Base-by-base conservation (phyloP, 2,329 filamentous ascomycete genomes). In the Dactylellina sp. region DNA sequence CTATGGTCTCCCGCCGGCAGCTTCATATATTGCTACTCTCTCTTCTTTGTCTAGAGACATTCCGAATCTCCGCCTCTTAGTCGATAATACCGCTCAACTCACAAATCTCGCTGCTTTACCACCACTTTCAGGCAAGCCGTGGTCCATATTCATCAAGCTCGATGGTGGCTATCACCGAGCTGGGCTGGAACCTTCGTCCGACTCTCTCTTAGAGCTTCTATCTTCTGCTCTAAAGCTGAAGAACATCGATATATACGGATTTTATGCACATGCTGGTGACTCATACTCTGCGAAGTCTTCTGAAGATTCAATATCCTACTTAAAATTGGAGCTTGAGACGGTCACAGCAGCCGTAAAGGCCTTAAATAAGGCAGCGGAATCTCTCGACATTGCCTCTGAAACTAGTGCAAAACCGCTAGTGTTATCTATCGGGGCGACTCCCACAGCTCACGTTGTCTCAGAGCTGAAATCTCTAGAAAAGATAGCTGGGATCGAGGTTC, bases 381-480 rank as follows among this genome's bases (percentile, higher is more conserved):
- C 76, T 86, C 25, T 62, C 1, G 55, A 64, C 11, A 35, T 56
- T 37, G 46, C 32, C 14, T 44, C 37, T 42, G 55, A 68, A 52
- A 56, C 53, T 24, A 49, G 22, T n/a, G 66, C 22, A 7, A 71
- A 65, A 28, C 64, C 14, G 83, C 39, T 66, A 1, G 56, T 88
- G 0, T 82, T 94, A 1, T 91, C 89, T 0, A 88, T 92, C 0
- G 91, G 91, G 4, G 91, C 91, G 0, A 92, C 91, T 16, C 91
- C 91, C 0, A 93, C 91, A 0, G 87, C 89, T 0, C 71, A 75
- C 20, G 71, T 75, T 0, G 52, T 70, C 39, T 63, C 63, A 3
- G 20, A 59, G 6, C 18, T 77, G 81, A 57, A 63, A 40, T 42
- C 50, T 7, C 20, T 80, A 80, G 49, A 57, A 79, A 42, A 78